phyloP scores from a whole-genome alignment of 2,329 filamentous ascomycete species.

The Trichoderma harzianum region DNA sequence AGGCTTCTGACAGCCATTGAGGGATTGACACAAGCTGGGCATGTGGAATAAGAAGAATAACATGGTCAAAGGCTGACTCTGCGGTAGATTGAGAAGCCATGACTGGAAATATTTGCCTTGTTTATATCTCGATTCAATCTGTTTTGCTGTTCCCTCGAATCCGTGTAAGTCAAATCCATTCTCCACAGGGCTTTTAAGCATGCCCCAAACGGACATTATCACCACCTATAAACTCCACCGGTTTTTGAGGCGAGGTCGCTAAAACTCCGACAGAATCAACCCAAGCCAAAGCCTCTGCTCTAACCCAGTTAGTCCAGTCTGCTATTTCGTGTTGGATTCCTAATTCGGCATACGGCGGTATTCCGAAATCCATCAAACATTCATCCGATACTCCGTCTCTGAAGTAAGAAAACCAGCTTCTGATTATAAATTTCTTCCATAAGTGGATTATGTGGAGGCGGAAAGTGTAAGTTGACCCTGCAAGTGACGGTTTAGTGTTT shows the following conservation, averaged over 20 bases:
- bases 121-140: not conserved
- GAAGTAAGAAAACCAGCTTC: not conserved
- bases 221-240: not conserved
- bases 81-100: not conserved
- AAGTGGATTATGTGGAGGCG: not conserved
- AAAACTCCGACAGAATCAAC: not conserved
- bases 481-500: not conserved
- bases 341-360: not conserved
- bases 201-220: not conserved
- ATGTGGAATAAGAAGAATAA: constrained; percentile 1
- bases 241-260: not conserved
- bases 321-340: not conserved
- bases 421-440: not conserved
- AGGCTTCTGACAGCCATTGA: not conserved
- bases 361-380: not conserved
- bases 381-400: not conserved
- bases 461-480: fast-evolving
- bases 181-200: not conserved
- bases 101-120: not conserved
- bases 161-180: not conserved
- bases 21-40: not conserved
- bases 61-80: constrained; percentile 2
- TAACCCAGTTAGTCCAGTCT: not conserved
- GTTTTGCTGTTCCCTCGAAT: not conserved
- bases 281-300: not conserved